Evolutionary conservation across 164 flowering plant genomes (phyloP).

Genomic region (Magnolia sinica): DNA sequence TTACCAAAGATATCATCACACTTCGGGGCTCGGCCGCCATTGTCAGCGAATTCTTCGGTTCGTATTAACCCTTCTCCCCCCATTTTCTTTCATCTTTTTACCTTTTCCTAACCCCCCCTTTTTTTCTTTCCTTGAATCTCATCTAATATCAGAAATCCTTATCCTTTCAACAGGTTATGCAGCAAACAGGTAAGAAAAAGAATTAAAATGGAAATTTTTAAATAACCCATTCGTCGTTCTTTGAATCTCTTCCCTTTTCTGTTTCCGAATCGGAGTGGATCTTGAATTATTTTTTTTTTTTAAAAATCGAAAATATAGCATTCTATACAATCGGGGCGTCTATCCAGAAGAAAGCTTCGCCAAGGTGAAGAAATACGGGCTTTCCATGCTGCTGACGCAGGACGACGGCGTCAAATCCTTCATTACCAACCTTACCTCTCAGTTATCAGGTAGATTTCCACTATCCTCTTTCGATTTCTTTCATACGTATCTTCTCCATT

Average conservation of each 20-base stretch:
- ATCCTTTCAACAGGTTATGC: slow-evolving; percentile 69
- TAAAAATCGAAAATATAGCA: slow-evolving; percentile 33
- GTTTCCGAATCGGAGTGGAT: background rate
- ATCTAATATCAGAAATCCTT: slow-evolving; percentile 2
- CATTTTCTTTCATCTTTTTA: too few species aligned
- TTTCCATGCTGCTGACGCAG: slow-evolving; percentile 87
- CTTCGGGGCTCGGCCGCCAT: slow-evolving; percentile 92
- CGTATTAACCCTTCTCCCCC: background rate
- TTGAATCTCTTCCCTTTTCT: too few species aligned
- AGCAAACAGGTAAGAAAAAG: slow-evolving; percentile 73
- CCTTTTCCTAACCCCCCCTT: background rate
- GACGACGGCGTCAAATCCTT: slow-evolving; percentile 90
- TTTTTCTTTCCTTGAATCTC: background rate
- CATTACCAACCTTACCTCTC: slow-evolving; percentile 66
- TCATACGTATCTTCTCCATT: background rate
- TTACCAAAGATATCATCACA: slow-evolving; percentile 84
- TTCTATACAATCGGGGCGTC: slow-evolving; percentile 85
- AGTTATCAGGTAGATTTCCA: slow-evolving; percentile 61
- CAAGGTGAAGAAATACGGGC: slow-evolving; percentile 95
- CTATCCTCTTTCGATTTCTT: background rate
- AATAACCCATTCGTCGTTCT: background rate
- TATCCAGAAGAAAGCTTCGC: slow-evolving; percentile 89
- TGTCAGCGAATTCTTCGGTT: slow-evolving; percentile 96
- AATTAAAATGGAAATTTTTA: background rate
- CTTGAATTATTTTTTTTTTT: background rate